Evolutionary conservation across 2,329 filamentous ascomycete species (phyloP).

Genomic region (Aspergillus persii): DNA sequence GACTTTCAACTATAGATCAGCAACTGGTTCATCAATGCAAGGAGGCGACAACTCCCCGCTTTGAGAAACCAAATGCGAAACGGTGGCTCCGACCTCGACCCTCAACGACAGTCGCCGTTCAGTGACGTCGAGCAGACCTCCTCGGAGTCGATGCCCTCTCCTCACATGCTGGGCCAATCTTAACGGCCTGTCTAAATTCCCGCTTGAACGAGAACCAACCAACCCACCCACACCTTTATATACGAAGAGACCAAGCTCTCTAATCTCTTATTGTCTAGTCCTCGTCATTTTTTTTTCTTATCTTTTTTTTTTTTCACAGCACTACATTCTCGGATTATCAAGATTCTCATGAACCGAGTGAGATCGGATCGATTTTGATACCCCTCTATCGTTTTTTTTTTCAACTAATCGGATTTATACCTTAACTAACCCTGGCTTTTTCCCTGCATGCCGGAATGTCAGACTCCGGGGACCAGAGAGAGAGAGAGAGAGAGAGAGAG

Average conservation of each 20-base stretch:
- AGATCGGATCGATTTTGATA: constrained; percentile 27
- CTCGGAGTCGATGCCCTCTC: constrained; percentile 28
- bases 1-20: constrained; percentile 42
- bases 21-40: constrained; percentile 55
- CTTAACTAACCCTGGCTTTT: background rate
- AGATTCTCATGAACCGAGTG: constrained; percentile 18
- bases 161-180: constrained; percentile 18
- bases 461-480: background rate
- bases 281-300: constrained; percentile 2
- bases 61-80: constrained; percentile 45
- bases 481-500: background rate
- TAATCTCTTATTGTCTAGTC: constrained; percentile 1
- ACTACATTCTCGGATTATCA: constrained; percentile 6
- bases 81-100: constrained; percentile 28
- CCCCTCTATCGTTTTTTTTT: constrained; percentile 26
- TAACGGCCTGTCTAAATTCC: background rate
- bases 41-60: constrained; percentile 48
- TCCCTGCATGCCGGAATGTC: constrained; percentile 1
- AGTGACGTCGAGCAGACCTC: constrained; percentile 34
- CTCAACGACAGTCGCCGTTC: constrained; percentile 34
- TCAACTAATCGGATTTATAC: constrained; percentile 10
- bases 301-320: constrained; percentile 12
- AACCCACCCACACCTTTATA: constrained; percentile 4
- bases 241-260: constrained; percentile 7
- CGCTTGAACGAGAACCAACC: background rate